Conservation (phyloP, 176 grass and related monocot genomes). For the Calamus simplicifolius region DNA sequence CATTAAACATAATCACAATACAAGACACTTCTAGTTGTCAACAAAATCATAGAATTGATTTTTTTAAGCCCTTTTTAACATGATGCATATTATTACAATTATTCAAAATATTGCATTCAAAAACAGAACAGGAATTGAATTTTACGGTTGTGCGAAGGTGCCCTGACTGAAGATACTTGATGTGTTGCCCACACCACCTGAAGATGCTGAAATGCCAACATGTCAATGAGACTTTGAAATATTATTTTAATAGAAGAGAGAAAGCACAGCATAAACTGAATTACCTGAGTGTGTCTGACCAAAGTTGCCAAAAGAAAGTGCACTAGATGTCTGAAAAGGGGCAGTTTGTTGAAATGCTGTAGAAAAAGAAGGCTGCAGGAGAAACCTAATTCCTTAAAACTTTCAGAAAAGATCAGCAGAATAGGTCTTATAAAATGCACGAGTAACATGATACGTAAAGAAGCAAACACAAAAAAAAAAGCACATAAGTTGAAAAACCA, state of each 20-base stretch:
- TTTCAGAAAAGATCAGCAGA: slow-evolving; percentile 1
- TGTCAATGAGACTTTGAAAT: no score
- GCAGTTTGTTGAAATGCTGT: slow-evolving; percentile 39
- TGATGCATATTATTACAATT: no score
- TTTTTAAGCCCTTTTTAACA: no score
- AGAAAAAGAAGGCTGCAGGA: slow-evolving; percentile 18
- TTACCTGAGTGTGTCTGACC: slow-evolving; percentile 49
- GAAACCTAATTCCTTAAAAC: slow-evolving; percentile 1
- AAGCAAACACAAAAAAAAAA: neutral
- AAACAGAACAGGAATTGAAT: neutral
- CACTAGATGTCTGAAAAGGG: slow-evolving; percentile 32
- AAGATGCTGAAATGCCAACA: slow-evolving; percentile 24
- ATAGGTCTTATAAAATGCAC: neutral
- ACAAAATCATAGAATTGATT: no score
- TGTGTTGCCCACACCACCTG: slow-evolving; percentile 42
- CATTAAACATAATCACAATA: no score
- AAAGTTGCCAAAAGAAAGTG: slow-evolving; percentile 53
- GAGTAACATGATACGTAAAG: neutral
- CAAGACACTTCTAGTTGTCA: no score
- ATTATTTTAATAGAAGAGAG: no score
- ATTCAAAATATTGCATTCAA: no score
- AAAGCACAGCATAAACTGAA: no score
- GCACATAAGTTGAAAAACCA: no score
- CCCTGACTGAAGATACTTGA: slow-evolving; percentile 39
- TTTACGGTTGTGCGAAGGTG: slow-evolving; percentile 60